Conservation (phyloP, 2,329 filamentous ascomycete genomes). For the Aspergillus sp. region DNA sequence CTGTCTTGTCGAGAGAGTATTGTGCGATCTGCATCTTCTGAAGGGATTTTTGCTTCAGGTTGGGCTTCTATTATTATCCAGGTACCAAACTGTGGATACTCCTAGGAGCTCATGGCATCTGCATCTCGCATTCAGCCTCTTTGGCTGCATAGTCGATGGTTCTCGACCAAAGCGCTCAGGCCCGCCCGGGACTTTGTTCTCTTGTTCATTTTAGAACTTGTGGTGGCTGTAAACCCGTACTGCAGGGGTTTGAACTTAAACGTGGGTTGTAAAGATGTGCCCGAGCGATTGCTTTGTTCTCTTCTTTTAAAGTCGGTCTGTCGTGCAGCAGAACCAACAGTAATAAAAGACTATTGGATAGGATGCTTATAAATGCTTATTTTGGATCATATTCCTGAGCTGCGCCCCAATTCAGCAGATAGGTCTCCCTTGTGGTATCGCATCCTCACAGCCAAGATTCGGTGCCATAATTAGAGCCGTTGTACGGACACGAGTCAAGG, state of each 20-base stretch:
- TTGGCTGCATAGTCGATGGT: neutral
- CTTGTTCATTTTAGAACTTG: neutral
- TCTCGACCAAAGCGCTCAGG: neutral
- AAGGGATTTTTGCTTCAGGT: constrained; percentile 3
- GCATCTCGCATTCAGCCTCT: constrained; percentile 10
- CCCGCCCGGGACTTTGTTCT: neutral
- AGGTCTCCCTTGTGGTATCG: neutral
- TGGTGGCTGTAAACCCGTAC: neutral
- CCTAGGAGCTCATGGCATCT: neutral
- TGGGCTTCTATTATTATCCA: constrained; percentile 11
- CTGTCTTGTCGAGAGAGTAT: neutral
- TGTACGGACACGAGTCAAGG: neutral
- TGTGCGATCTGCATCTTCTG: neutral
- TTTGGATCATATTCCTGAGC: neutral
- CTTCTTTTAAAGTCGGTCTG: neutral
- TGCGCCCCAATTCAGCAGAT: constrained; percentile 1
- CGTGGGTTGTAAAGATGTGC: neutral
- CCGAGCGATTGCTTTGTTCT: constrained; percentile 6
- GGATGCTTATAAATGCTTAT: neutral
- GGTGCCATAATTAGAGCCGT: neutral
- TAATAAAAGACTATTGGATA: neutral
- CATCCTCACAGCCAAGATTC: neutral
- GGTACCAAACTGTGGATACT: constrained; percentile 2
- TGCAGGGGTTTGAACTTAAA: constrained; percentile 6
- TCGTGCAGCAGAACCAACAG: neutral